Base-by-base conservation (phyloP, 2,329 filamentous ascomycete species). In the Talaromyces marneffei region DNA sequence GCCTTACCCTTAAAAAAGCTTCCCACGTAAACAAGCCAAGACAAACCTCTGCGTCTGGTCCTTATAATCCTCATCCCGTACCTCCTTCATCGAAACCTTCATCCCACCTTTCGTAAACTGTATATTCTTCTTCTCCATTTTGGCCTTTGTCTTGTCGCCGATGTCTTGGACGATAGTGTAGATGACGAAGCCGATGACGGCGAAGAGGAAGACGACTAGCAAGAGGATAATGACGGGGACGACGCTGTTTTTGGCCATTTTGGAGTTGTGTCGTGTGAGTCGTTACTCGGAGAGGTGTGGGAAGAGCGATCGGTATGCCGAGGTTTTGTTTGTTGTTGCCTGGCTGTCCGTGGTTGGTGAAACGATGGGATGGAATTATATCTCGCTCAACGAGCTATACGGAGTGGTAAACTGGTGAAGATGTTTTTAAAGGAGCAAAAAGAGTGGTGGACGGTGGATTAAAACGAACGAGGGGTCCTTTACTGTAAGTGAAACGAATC, bases 101-200 rank as follows among this genome's bases (percentile, higher is more conserved):
- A 85, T 80, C 23, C 85, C 85, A 48, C 86, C 84, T 68, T 82
- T 84, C 2, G 81, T 81, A 69, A 87, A 82, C 10, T 78, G 73
- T 39, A 88, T 79, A 65, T 87, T 81, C 72, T 85, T 85, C 77
- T 84, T 84, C 74, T 87, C 84, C 81, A 87, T 83, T 66, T 84
- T 83, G 69, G 82, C 79, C 48, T 78, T 78, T 46, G 84, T 85
- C 65, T 80, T 80, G 64, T 82, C 78, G 63, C 81, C 80, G 55
- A 88, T 80, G 64, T 85, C 81, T 68, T 82, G 82, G 29, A 80
- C 78, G 76, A 85, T 85, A 53, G 78, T 74, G 73, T 85, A 87
- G 65, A 82, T 71, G 65, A 83, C 78, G 65, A 83, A 85, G 23
- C 82, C 83, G 63, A 87, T 71, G 67, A 77, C 82, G 37, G 76